phyloP scores from a whole-genome alignment of 2,329 filamentous ascomycete species.

The Colletotrichum costaricense region DNA sequence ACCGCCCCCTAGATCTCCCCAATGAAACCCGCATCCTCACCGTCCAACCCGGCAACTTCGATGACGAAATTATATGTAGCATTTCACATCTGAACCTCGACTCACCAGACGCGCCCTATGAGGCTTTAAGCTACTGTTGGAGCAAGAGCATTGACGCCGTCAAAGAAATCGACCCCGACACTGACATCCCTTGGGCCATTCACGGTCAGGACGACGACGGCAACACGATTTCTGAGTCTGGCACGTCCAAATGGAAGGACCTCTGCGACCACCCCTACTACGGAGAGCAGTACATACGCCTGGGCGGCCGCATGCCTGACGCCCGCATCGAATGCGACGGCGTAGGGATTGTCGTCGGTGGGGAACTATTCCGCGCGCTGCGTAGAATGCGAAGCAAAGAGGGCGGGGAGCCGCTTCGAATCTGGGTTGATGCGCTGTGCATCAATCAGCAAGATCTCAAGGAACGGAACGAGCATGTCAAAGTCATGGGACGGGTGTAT shows the following conservation, averaged over 20 bases:
- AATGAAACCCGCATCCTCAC: conserved; percentile 28
- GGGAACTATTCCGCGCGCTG: conserved; percentile 28
- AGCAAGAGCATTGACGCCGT: conserved; percentile 23
- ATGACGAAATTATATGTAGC: conserved; percentile 13
- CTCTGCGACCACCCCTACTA: conserved; percentile 39
- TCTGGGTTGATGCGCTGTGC: conserved; percentile 35
- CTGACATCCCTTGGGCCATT: conserved; percentile 14
- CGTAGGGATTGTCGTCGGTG: conserved; percentile 13
- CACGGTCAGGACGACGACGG: conserved; percentile 11
- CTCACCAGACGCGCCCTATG: conserved; percentile 29
- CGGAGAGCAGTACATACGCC: conserved; percentile 11
- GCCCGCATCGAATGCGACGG: conserved; percentile 24
- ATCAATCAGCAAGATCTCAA: conserved; percentile 31
- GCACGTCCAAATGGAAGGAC: conserved; percentile 26
- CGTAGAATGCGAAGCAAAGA: conserved; percentile 7
- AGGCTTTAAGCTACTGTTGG: conserved; percentile 41
- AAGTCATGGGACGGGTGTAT: conserved; percentile 29
- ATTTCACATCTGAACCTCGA: conserved; percentile 4
- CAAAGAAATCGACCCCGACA: background rate
- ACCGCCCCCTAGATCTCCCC: conserved; percentile 14
- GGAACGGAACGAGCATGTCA: conserved; percentile 33
- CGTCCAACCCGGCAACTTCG: conserved; percentile 17
- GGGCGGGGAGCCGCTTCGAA: background rate
- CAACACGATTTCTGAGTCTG: background rate
- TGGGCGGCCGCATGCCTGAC: conserved; percentile 25